Evolutionary conservation across 2,329 filamentous ascomycete genomes (phyloP).

Genomic region (Aspergillus versicolor): DNA sequence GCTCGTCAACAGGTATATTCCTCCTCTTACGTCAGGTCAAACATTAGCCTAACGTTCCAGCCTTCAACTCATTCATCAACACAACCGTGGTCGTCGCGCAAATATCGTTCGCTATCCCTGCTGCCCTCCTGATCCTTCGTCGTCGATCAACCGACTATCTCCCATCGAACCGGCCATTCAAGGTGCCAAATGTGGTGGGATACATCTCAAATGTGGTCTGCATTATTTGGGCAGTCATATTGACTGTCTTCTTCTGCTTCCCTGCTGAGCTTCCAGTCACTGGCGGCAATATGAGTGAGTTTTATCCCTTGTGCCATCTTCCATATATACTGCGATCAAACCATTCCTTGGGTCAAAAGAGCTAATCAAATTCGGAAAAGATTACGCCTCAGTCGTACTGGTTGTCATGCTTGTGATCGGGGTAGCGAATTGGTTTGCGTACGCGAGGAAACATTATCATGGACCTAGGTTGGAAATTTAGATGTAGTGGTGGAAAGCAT

Average conservation of each 20-base stretch:
- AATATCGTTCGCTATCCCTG: conserved; percentile 23
- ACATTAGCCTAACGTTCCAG: conserved; percentile 7
- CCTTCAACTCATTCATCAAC: conserved; percentile 26
- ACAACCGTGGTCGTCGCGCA: conserved; percentile 24
- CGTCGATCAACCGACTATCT: conserved; percentile 17
- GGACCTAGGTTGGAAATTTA: conserved; percentile 20
- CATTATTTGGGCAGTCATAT: conserved; percentile 20
- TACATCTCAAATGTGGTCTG: conserved; percentile 16
- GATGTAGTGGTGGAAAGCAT: not conserved
- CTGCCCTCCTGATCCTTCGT: conserved; percentile 17
- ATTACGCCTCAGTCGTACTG: conserved; percentile 22
- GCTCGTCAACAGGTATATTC: conserved; percentile 20
- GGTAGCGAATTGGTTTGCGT: conserved; percentile 20
- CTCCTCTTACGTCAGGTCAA: not conserved
- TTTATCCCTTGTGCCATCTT: not conserved
- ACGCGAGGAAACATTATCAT: conserved; percentile 21
- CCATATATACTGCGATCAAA: not conserved
- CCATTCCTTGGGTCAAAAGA: not conserved
- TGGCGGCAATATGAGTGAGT: conserved; percentile 25
- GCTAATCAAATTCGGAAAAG: conserved; percentile 4
- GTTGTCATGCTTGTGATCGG: conserved; percentile 21
- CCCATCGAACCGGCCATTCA: conserved; percentile 15
- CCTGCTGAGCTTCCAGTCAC: conserved; percentile 18
- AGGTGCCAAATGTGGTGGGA: conserved; percentile 13
- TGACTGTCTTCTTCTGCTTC: conserved; percentile 23